phyloP scores from a whole-genome alignment of 768 basidiomycete genomes.

The Asterophora lycoperdoides region DNA sequence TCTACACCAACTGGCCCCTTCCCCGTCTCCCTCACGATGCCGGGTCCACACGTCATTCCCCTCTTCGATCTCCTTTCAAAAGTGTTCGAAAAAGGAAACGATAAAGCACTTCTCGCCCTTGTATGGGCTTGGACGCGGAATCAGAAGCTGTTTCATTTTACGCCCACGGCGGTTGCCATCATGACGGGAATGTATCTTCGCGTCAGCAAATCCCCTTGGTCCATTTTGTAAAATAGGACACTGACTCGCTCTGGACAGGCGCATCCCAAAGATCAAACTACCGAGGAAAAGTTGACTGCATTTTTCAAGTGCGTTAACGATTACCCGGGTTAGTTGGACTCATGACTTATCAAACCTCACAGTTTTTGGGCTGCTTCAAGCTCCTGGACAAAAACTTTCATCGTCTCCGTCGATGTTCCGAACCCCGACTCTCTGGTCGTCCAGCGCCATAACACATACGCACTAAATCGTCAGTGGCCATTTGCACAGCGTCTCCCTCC shows the following conservation, averaged over 20 bases:
- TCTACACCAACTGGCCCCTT: not conserved
- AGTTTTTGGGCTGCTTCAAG: not conserved
- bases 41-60: constrained; percentile 9
- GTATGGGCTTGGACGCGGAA: constrained; percentile 7
- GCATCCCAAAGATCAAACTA: too few species aligned
- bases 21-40: constrained; percentile 12
- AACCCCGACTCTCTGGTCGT: not conserved
- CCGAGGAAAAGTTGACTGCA: constrained; percentile 2
- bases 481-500: too few species aligned
- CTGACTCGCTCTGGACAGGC: too few species aligned
- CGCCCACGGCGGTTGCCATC: constrained; percentile 10
- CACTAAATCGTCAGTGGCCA: not conserved
- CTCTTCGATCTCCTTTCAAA: constrained; percentile 4
- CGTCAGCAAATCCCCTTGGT: not conserved
- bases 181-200: constrained; percentile 13
- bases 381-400: not conserved
- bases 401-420: not conserved
- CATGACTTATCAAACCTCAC: not conserved
- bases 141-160: constrained; percentile 1
- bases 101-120: constrained; percentile 2
- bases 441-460: not conserved
- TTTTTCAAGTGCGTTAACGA: not conserved
- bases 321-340: too few species aligned
- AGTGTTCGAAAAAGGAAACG: not conserved
- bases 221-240: not conserved